phyloP scores from a whole-genome alignment of 2,329 filamentous ascomycete genomes.

The Hypoxylon sp. region DNA sequence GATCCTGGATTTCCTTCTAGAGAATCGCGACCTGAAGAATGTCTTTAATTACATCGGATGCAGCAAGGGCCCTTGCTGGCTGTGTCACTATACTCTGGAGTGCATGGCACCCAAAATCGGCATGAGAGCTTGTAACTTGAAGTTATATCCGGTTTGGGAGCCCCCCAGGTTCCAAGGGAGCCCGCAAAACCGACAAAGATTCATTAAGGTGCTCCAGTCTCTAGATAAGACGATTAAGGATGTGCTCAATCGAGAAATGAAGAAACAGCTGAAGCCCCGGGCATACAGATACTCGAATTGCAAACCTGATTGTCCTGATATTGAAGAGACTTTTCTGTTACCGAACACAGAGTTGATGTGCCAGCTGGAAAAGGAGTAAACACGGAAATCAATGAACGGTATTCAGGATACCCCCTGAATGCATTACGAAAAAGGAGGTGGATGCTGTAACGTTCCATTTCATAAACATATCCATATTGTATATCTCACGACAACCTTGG shows the following conservation, averaged over 20 bases:
- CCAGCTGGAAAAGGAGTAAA: neutral
- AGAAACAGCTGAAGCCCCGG: neutral
- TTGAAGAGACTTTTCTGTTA: neutral
- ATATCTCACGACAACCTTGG: too few species aligned
- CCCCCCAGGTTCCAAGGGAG: slow-evolving; percentile 6
- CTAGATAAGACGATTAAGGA: neutral
- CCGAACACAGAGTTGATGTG: neutral
- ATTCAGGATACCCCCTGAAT: neutral
- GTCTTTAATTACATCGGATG: slow-evolving; percentile 32
- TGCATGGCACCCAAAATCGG: slow-evolving; percentile 5
- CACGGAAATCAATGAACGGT: neutral
- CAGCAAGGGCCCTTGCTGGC: slow-evolving; percentile 32
- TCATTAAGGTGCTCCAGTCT: neutral
- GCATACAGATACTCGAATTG: neutral
- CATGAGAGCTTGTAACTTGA: slow-evolving; percentile 21
- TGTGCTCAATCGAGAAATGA: neutral
- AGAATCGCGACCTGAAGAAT: too few species aligned
- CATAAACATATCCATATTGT: too few species aligned
- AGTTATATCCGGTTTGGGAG: slow-evolving; percentile 20
- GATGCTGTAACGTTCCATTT: neutral
- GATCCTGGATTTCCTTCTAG: slow-evolving; percentile 7
- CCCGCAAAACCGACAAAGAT: neutral
- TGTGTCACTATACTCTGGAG: slow-evolving; percentile 19
- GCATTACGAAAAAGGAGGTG: neutral
- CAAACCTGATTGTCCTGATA: slow-evolving; percentile 13